A percentile compares a stretch with the other conserved stretches of the same genome.
These are phyloP conservation scores for Wickerhamomyces chaumierensis DNA, from an alignment of 805 yeast genomes.

Conservation along the genomic window DNA sequence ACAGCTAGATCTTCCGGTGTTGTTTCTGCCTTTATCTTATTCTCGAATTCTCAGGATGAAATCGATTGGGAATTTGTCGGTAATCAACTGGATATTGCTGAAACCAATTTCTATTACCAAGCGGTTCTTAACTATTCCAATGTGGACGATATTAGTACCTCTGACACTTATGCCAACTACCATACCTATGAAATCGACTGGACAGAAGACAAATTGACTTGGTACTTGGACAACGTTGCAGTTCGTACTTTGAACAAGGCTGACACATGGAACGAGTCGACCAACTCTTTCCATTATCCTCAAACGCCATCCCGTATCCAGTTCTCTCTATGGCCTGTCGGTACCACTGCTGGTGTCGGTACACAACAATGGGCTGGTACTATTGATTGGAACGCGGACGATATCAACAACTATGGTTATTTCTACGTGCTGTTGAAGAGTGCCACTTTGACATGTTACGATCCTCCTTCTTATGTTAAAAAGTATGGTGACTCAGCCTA, in stretches of 20 bases:
- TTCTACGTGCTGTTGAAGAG: conserved; percentile 55
- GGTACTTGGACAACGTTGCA: conserved; percentile 62
- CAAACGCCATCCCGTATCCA: conserved; percentile 70
- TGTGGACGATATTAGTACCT: conserved; percentile 29
- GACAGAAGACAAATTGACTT: conserved; percentile 57
- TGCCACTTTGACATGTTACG: conserved; percentile 58
- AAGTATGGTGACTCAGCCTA: conserved; percentile 38
- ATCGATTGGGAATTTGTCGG: conserved; percentile 86
- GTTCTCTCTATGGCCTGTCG: conserved; percentile 73
- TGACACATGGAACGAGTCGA: conserved; percentile 54
- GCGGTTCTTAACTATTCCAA: conserved; percentile 64
- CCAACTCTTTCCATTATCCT: conserved; percentile 45
- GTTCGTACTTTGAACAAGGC: conserved; percentile 55
- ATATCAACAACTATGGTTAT: conserved; percentile 70
- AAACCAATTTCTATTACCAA: conserved; percentile 72
- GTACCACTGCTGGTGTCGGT: conserved; percentile 45
- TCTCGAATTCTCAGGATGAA: conserved; percentile 83
- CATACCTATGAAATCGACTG: conserved; percentile 76
- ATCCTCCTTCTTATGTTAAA: conserved; percentile 48
- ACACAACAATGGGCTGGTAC: conserved; percentile 77
- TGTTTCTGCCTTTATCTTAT: conserved; percentile 71
- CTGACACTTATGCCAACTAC: conserved; percentile 52
- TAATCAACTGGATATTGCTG: conserved; percentile 49
- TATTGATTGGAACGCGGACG: conserved; percentile 72
- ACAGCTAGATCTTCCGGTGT: conserved; percentile 75